phyloP scores from a whole-genome alignment of 2,329 filamentous ascomycete species.

The Venturia aucupariae region DNA sequence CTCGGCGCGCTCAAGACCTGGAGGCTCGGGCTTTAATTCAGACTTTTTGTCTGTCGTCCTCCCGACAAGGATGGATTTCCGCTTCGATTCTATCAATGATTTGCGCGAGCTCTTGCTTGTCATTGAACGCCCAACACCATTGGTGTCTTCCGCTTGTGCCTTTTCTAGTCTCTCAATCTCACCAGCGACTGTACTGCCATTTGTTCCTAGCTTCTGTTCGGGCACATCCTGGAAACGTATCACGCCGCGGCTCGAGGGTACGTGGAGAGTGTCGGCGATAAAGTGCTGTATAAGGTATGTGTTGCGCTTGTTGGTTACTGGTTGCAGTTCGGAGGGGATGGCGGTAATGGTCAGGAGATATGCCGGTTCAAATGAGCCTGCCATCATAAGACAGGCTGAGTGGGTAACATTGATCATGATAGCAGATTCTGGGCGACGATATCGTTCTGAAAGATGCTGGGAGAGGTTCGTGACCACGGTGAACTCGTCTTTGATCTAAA shows the following conservation, averaged over 20 bases:
- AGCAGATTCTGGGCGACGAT: constrained; percentile 62
- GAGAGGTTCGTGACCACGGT: constrained; percentile 66
- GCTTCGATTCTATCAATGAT: constrained; percentile 8
- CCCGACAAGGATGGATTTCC: background rate
- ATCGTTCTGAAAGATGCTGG: constrained; percentile 63
- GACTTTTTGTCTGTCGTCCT: background rate
- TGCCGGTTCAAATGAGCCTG: constrained; percentile 65
- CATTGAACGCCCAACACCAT: constrained; percentile 6
- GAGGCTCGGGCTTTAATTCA: background rate
- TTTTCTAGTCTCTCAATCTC: constrained; percentile 44
- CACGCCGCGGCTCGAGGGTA: constrained; percentile 57
- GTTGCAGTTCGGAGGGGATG: constrained; percentile 57
- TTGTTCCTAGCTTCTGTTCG: constrained; percentile 63
- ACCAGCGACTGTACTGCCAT: constrained; percentile 59
- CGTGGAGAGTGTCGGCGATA: constrained; percentile 60
- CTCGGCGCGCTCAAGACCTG: background rate
- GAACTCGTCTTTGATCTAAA: constrained; percentile 64
- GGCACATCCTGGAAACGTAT: constrained; percentile 61
- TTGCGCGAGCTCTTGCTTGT: constrained; percentile 12
- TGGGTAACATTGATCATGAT: constrained; percentile 71
- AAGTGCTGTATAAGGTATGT: constrained; percentile 67
- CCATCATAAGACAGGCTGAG: constrained; percentile 64
- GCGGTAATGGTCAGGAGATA: constrained; percentile 70
- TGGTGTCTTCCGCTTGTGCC: background rate
- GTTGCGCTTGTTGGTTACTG: constrained; percentile 72